A percentile compares a stretch with the other conserved stretches of the same genome.
Evolutionary conservation across 257 asterid genomes (phyloP).

Genomic region (Phtheirospermum japonicum): DNA sequence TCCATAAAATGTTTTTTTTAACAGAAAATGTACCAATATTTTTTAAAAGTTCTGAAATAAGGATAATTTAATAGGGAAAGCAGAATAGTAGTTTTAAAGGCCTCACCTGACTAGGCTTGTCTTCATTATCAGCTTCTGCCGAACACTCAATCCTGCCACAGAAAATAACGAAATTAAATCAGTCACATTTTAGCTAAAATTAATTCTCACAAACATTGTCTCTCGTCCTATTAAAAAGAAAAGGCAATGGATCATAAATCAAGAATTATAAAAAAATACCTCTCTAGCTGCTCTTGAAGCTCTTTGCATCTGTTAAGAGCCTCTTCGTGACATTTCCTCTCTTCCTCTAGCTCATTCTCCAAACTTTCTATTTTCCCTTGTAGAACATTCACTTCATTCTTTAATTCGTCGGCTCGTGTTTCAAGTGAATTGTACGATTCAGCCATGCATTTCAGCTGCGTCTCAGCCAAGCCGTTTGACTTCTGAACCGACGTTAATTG

Average conservation of each 20-base stretch:
- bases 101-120: slow-evolving; percentile 47
- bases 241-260: background rate
- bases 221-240: slow-evolving; percentile 4
- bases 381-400: slow-evolving; percentile 62
- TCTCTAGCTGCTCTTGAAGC: slow-evolving; percentile 66
- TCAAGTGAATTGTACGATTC: slow-evolving; percentile 89
- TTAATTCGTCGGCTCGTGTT: slow-evolving; percentile 66
- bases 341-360: slow-evolving; percentile 71
- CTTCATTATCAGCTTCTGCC: slow-evolving; percentile 36
- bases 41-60: background rate
- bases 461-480: slow-evolving; percentile 83
- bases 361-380: slow-evolving; percentile 51
- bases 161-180: slow-evolving; percentile 22
- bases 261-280: slow-evolving; percentile 39
- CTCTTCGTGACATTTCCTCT: slow-evolving; percentile 55
- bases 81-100: slow-evolving; percentile 16
- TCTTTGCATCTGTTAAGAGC: slow-evolving; percentile 59
- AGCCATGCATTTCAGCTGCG: slow-evolving; percentile 97
- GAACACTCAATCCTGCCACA: slow-evolving; percentile 31
- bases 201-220: background rate
- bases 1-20: no score
- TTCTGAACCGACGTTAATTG: slow-evolving; percentile 71
- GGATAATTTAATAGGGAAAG: background rate
- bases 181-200: slow-evolving; percentile 12
- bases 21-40: no score